These are phyloP conservation scores for Boletus pseudo-olivaceus DNA, from an alignment of 768 basidiomycete species.

Conservation along the genomic window DNA sequence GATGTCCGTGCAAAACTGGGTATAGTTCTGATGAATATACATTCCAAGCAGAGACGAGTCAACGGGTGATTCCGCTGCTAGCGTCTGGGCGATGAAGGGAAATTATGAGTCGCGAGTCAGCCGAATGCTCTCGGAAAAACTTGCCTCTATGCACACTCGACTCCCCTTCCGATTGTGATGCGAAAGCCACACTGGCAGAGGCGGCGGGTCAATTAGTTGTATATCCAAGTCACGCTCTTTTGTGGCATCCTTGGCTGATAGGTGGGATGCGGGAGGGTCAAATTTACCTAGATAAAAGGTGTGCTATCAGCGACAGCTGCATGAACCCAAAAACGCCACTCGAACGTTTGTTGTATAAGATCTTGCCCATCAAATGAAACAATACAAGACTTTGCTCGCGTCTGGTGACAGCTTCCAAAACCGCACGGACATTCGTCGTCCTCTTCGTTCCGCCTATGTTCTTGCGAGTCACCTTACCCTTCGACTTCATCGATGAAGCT, in stretches of 20 bases:
- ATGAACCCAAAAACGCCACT: background rate
- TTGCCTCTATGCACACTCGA: conserved; percentile 73
- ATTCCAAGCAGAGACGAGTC: conserved; percentile 86
- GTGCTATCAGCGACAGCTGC: conserved; percentile 1
- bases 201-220: conserved; percentile 49
- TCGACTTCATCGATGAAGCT: conserved; percentile 12
- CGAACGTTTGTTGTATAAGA: conserved; percentile 91
- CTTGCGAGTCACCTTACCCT: conserved; percentile 33
- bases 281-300: conserved; percentile 59
- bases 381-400: conserved; percentile 83
- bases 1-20: conserved; percentile 74
- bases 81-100: conserved; percentile 37
- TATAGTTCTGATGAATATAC: conserved; percentile 94
- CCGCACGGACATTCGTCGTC: conserved; percentile 25
- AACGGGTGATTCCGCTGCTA: conserved; percentile 84
- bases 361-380: conserved; percentile 91
- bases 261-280: conserved; percentile 56
- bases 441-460: conserved; percentile 16
- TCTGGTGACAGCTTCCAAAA: conserved; percentile 73
- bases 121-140: conserved; percentile 8
- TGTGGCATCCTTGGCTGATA: conserved; percentile 59
- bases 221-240: conserved; percentile 57
- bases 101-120: background rate
- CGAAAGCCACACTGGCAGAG: conserved; percentile 56
- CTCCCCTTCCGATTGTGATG: conserved; percentile 64